Conservation (phyloP, 2,329 filamentous ascomycete species). For the Colletotrichum chlorophyti region DNA sequence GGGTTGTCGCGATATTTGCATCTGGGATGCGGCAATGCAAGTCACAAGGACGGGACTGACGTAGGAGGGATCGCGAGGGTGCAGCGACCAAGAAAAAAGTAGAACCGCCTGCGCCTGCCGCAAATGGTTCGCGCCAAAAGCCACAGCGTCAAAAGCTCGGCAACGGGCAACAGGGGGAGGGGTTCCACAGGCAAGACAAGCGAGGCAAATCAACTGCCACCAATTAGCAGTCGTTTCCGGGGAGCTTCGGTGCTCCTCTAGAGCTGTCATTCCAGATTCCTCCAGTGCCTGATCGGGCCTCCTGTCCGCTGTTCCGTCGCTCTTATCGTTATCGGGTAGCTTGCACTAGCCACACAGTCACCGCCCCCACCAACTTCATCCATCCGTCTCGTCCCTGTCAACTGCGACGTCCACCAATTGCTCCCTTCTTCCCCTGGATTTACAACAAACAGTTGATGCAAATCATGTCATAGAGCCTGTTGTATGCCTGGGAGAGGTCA, state of each 20-base stretch:
- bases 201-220: conserved; percentile 28
- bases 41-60: conserved; percentile 27
- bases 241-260: conserved; percentile 21
- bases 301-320: too few species aligned
- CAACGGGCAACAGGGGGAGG: conserved; percentile 18
- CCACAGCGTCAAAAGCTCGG: conserved; percentile 29
- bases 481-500: conserved; percentile 14
- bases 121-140: conserved; percentile 27
- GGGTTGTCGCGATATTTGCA: conserved; percentile 27
- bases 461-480: conserved; percentile 13
- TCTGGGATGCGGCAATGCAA: too few species aligned
- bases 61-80: conserved; percentile 28
- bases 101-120: conserved; percentile 27
- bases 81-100: conserved; percentile 27
- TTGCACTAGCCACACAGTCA: background rate
- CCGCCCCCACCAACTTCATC: background rate
- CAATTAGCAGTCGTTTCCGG: conserved; percentile 23
- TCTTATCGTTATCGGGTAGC: conserved; percentile 21
- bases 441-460: conserved; percentile 4
- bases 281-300: too few species aligned
- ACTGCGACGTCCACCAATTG: conserved; percentile 6
- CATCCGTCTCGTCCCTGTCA: background rate
- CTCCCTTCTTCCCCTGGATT: background rate
- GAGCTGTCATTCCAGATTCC: too few species aligned
- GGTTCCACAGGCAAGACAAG: conserved; percentile 24